A percentile compares a stretch with the other conserved stretches of the same genome.
phyloP scores from a whole-genome alignment of 129 eudicot species.

The Helichrysum umbraculigerum region DNA sequence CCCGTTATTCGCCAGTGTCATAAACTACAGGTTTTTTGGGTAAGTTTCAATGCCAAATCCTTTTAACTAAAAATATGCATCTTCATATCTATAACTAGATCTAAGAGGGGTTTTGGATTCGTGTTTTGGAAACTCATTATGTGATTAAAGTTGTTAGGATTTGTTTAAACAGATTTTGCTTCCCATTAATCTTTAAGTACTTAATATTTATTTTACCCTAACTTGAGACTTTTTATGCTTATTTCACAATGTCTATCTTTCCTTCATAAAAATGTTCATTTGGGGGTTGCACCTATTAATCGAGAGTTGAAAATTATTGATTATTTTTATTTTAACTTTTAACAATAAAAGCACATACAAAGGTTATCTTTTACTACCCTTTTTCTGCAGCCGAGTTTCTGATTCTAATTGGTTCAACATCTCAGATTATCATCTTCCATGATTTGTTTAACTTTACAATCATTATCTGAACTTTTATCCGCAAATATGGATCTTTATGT shows the following conservation, averaged over 20 bases:
- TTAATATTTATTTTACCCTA: neutral
- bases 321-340: neutral
- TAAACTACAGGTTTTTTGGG: slow-evolving; percentile 75
- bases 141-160: neutral
- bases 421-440: neutral
- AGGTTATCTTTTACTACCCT: neutral
- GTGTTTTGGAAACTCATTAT: neutral
- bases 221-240: neutral
- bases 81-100: neutral
- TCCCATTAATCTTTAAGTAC: neutral
- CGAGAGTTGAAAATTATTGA: neutral
- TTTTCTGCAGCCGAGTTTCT: neutral
- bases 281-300: neutral
- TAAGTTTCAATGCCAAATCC: slow-evolving; percentile 23
- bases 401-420: neutral
- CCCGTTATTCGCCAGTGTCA: slow-evolving; percentile 65
- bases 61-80: slow-evolving; percentile 3
- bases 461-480: neutral
- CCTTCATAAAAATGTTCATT: neutral
- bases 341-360: neutral
- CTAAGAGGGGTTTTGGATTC: neutral
- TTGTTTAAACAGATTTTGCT: neutral
- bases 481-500: neutral
- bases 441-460: neutral
- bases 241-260: neutral